A percentile compares a stretch with the other conserved stretches of the same genome.
phyloP scores from a whole-genome alignment of 2,329 filamentous ascomycete genomes.

The Incumbomyces delicatus region DNA sequence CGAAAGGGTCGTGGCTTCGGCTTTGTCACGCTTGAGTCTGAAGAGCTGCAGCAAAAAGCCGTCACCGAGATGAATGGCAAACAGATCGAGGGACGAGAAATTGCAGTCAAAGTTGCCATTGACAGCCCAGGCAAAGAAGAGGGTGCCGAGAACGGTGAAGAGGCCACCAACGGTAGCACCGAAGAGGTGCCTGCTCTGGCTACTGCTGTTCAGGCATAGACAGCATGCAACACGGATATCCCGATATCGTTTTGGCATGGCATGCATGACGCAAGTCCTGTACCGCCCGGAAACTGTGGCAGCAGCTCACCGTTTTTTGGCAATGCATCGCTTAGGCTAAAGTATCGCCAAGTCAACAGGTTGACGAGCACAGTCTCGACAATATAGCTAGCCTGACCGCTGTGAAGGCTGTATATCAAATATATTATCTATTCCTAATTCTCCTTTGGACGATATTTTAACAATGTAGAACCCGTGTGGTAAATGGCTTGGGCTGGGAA shows the following conservation, averaged over 20 bases:
- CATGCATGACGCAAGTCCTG: slow-evolving; percentile 3
- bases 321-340: slow-evolving; percentile 1
- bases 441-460: background rate
- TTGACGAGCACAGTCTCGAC: slow-evolving; percentile 4
- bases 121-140: slow-evolving; percentile 99
- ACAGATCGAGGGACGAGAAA: slow-evolving; percentile 97
- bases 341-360: slow-evolving; percentile 7
- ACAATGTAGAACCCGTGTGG: background rate
- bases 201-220: slow-evolving; percentile 13
- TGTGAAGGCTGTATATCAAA: slow-evolving; percentile 6
- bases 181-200: slow-evolving; percentile 12
- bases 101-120: slow-evolving; percentile 99
- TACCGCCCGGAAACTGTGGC: background rate
- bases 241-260: slow-evolving; percentile 6
- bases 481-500: background rate
- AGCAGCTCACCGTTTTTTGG: background rate
- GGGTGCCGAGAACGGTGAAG: slow-evolving; percentile 46
- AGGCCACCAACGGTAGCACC: slow-evolving; percentile 18
- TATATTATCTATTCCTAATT: background rate
- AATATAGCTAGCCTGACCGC: slow-evolving; percentile 7
- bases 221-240: slow-evolving; percentile 4
- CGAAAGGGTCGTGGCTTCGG: slow-evolving; percentile 99
- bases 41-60: slow-evolving; percentile 95
- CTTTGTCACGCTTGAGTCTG: slow-evolving; percentile 89
- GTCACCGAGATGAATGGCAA: slow-evolving; percentile 98